A percentile compares a stretch with the other conserved stretches of the same genome.
These are phyloP conservation scores for Acrodontium crateriforme DNA, from an alignment of 2,329 filamentous ascomycete species.

Conservation along the genomic window DNA sequence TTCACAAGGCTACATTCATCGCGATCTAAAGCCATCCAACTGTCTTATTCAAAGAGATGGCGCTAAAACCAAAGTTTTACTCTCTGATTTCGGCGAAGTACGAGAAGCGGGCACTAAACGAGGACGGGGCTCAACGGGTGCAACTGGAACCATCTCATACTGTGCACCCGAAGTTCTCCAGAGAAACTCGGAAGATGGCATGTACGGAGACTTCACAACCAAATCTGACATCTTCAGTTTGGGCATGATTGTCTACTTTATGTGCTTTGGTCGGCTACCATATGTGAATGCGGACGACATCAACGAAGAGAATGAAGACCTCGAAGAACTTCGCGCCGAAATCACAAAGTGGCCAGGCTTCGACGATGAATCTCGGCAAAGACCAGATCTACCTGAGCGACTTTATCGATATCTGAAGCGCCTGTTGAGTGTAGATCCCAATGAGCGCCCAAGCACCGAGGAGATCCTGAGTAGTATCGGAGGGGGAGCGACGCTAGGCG, in stretches of 20 bases:
- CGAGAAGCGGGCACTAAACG: conserved; percentile 58
- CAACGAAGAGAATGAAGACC: conserved; percentile 82
- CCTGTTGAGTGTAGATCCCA: conserved; percentile 63
- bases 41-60: conserved; percentile 68
- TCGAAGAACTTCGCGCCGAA: conserved; percentile 71
- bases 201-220: conserved; percentile 83
- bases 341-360: conserved; percentile 83
- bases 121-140: conserved; percentile 75
- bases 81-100: conserved; percentile 96
- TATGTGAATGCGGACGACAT: conserved; percentile 73
- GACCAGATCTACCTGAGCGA: conserved; percentile 71
- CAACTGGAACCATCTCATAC: conserved; percentile 93
- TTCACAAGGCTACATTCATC: conserved; percentile 82
- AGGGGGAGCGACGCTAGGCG: conserved; percentile 33
- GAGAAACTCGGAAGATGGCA: conserved; percentile 47
- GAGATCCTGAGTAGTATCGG: conserved; percentile 73
- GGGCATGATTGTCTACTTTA: conserved; percentile 96
- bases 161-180: conserved; percentile 88
- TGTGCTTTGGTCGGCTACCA: conserved; percentile 84
- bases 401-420: conserved; percentile 75
- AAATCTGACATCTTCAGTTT: conserved; percentile 98
- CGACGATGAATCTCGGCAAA: conserved; percentile 41
- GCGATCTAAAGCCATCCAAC: conserved; percentile 91
- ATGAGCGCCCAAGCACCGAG: conserved; percentile 65
- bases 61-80: conserved; percentile 61